Base-by-base conservation (phyloP, 129 eudicot species). In the Pseudognaphalium luteoalbum region DNA sequence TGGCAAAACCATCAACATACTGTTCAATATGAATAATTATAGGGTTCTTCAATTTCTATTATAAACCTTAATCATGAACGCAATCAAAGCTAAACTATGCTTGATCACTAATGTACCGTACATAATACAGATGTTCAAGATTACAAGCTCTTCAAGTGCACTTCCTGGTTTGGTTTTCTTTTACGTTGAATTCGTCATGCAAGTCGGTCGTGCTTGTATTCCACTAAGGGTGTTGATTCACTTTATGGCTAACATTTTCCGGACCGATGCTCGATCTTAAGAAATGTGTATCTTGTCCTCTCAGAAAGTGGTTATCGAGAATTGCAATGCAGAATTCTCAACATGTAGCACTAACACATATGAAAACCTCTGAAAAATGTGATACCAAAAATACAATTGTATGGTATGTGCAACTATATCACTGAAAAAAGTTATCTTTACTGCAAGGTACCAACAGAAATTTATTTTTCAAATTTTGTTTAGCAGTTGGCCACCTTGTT, bases 31-130 rank as follows among this genome's bases (percentile, higher is more conserved):
- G 57, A 58, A 58, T 8, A 35, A 73, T 59, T 58, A 57, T 20
- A 72, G 54, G 67, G 67, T 6, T 72, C 35, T 72, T 19, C 0
- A 60, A 72, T 57, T 72, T 35, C 51, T 12, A 21, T 58, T 56
- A 58, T 32, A 25, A 25, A 25, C 28, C 28, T 1, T 25, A 25
- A 25, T 25, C 28, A 25, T 25, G 28, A 25, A 25, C 1, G 28
- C 28, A 25, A 0, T 25, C 28, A 25, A 25, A 25, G 28, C 28
- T 25, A 25, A 25, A 25, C 28, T 25, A 25, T 25, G 28, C 28
- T 25, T 25, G 1, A 25, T 25, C 28, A 3, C 34, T 32, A 32
- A 32, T 32, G 42, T 62, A 28, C 60, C 61, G 5, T 41, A 17
- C 78, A 56, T 4, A 57, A 72, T 12, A 50, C 51, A 44, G 4